Evolutionary conservation across 2,329 filamentous ascomycete genomes (phyloP).

Genomic region (Leptographium wingfieldii): DNA sequence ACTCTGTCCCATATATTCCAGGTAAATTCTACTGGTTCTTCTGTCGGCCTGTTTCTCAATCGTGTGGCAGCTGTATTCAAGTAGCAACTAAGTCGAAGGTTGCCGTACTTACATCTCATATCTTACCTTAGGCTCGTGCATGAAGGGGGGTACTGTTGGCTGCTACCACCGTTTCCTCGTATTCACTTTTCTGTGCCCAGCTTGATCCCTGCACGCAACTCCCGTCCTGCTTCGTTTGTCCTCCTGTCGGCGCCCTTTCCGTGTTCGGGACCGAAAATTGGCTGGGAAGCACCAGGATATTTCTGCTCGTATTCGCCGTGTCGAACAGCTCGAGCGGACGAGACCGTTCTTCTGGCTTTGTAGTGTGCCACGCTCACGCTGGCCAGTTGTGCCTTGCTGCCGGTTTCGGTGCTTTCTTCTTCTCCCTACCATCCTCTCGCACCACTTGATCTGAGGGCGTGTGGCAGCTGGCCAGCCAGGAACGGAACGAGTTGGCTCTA

Average conservation of each 20-base stretch:
- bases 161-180: background rate
- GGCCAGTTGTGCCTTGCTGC: background rate
- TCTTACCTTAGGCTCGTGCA: too few relatives aligned
- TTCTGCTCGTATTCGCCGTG: background rate
- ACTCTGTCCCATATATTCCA: background rate
- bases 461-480: background rate
- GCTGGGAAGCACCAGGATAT: background rate
- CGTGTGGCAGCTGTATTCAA: too few relatives aligned
- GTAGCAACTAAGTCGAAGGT: too few relatives aligned
- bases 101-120: too few relatives aligned
- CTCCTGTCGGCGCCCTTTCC: background rate
- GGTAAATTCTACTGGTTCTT: background rate
- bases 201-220: background rate
- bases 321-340: background rate
- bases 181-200: background rate
- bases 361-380: background rate
- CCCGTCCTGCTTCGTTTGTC: background rate
- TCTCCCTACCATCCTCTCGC: background rate
- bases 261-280: background rate
- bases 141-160: background rate
- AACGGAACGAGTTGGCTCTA: background rate
- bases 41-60: too few relatives aligned
- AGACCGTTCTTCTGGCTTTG: background rate
- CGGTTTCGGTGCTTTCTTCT: background rate
- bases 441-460: background rate